Base-by-base conservation (phyloP, 2,329 filamentous ascomycete genomes). In the Karstenula rhodostoma region DNA sequence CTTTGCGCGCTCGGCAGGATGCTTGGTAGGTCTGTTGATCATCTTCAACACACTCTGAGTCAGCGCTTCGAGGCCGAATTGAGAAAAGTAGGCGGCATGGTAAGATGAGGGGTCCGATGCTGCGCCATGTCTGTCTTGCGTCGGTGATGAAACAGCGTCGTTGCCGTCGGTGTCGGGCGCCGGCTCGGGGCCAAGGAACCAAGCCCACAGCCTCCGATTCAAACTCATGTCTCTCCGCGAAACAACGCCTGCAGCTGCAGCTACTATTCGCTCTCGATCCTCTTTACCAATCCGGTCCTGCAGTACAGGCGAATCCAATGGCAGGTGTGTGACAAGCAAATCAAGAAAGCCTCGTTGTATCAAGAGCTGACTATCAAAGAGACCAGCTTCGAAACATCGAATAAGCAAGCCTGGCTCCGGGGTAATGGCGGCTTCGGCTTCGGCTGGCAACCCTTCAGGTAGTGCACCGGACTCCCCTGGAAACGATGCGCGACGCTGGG, bases 311-410 rank as follows among this genome's bases (percentile, higher is more conserved):
- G 94, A 94, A 72, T 94, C 88, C 7, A 99, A 81, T 4, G 96
- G 94, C 19, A 99, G 81, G 75, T 97, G 92, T 0, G 92, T 93
- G 10, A 98, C 94, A 17, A 99, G 84, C 32, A 99, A 80, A 77
- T 99, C 96, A 42, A 99, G 85, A 73, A 96, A 99, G 9, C 95
- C 95, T 63, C 95, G 87, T 76, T 99, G 96, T 29, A 97, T 94
- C 40, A 99, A 85, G 22, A 97, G 81, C 73, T 99, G 94, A 35
- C 94, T 87, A 73, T 99, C 96, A 0, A 85, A 85, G 15, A 99
- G 85, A 0, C 95, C 96, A 23, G 94, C 93, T 54, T 93, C 92
- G 78, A 99, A 98, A 74, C 92, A 96, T 60, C 95, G 89, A 54
- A 99, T 84, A 12, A 99, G 83, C 12, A 99, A 82, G 0, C 95